These are phyloP conservation scores for Paecilomyces formosus DNA, from an alignment of 2,329 filamentous ascomycete genomes.

Conservation along the genomic window DNA sequence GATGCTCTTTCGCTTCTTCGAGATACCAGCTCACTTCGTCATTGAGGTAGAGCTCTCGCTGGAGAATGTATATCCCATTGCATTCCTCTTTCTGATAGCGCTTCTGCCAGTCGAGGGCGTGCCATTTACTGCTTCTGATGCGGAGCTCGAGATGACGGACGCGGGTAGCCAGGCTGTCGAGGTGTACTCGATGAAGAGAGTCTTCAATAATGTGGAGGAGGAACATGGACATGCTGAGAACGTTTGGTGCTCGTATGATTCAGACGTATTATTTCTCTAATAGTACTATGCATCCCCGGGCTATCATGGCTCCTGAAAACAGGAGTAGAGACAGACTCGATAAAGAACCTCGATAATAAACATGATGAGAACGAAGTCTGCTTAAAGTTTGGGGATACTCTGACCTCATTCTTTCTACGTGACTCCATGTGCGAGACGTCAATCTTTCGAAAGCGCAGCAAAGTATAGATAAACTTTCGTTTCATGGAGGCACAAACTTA, in stretches of 20 bases:
- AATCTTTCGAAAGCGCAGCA: neutral
- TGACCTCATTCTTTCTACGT: neutral
- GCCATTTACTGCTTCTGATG: neutral
- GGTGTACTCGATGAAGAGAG: neutral
- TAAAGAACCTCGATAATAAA: neutral
- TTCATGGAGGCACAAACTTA: too few relatives aligned
- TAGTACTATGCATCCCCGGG: neutral
- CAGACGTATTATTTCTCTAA: neutral
- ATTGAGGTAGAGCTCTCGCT: neutral
- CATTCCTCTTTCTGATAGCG: neutral
- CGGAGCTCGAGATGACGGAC: neutral
- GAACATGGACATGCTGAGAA: neutral
- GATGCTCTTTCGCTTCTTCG: neutral
- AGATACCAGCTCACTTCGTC: neutral
- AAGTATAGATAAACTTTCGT: too few relatives aligned
- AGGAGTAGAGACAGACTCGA: neutral
- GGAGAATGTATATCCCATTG: neutral
- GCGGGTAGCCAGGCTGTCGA: neutral
- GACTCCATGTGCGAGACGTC: neutral
- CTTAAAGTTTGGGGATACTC: neutral
- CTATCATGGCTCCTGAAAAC: neutral
- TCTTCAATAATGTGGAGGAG: neutral
- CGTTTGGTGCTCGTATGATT: too few relatives aligned
- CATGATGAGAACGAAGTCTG: neutral
- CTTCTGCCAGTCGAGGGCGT: neutral